phyloP scores from a whole-genome alignment of 1,139 yeast species.

The Candida smagusa region DNA sequence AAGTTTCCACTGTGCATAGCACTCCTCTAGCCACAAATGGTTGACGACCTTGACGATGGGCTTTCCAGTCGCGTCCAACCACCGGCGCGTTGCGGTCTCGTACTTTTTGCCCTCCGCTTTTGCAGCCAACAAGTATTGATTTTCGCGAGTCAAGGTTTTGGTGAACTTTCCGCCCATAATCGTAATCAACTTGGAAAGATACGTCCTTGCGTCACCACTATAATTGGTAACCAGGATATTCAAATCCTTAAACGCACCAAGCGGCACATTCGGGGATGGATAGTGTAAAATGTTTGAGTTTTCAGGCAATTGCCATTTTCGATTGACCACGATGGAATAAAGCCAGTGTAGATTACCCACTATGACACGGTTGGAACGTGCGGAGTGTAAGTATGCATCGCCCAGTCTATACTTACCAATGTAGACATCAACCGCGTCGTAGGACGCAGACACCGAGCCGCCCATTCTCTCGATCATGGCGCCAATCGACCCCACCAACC shows the following conservation, averaged over 20 bases:
- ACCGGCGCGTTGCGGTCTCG: conserved; percentile 66
- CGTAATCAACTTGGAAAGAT: conserved; percentile 61
- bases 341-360: conserved; percentile 79
- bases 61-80: conserved; percentile 26
- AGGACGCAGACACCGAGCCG: conserved; percentile 23
- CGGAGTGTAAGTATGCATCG: conserved; percentile 33
- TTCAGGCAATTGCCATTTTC: conserved; percentile 56
- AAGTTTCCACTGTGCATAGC: conserved; percentile 58
- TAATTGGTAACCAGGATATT: conserved; percentile 73
- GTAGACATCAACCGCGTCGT: conserved; percentile 49
- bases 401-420: conserved; percentile 67
- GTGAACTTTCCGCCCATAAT: conserved; percentile 79
- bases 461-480: conserved; percentile 30
- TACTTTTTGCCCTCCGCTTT: conserved; percentile 70
- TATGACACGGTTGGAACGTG: conserved; percentile 22
- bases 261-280: conserved; percentile 58
- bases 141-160: conserved; percentile 59
- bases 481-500: conserved; percentile 24
- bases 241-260: conserved; percentile 51
- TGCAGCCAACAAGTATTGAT: conserved; percentile 73
- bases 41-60: conserved; percentile 56
- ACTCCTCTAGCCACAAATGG: conserved; percentile 90
- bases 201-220: conserved; percentile 78
- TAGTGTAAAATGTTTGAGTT: conserved; percentile 59
- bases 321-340: conserved; percentile 56